Percentiles rank a stretch among this genome's conserved stretches.
Conservation (phyloP, 257 asterid species). For the Scutellaria galericulata region DNA sequence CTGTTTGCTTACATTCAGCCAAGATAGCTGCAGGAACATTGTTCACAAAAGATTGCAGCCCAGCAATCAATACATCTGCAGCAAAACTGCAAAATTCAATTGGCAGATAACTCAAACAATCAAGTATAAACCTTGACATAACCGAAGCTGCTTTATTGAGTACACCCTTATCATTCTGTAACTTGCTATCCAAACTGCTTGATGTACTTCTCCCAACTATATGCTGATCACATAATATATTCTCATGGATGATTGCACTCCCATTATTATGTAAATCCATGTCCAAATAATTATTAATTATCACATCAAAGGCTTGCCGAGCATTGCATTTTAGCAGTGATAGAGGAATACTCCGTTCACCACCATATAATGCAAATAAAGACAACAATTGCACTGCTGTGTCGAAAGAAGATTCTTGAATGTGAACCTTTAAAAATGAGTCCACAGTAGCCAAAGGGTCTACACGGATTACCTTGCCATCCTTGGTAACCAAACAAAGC, state of each 20-base stretch:
- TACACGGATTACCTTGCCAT: conserved; percentile 80
- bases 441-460: conserved; percentile 79
- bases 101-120: conserved; percentile 84
- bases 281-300: conserved; percentile 51
- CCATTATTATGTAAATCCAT: conserved; percentile 39
- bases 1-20: conserved; percentile 62
- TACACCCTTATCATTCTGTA: conserved; percentile 39
- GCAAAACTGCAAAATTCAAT: conserved; percentile 84
- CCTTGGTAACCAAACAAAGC: conserved; percentile 75
- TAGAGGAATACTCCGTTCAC: conserved; percentile 68
- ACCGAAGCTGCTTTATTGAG: conserved; percentile 44
- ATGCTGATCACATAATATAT: conserved; percentile 39
- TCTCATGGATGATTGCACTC: conserved; percentile 36
- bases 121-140: conserved; percentile 71
- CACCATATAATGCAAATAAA: conserved; percentile 79
- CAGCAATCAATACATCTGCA: conserved; percentile 78
- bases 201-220: conserved; percentile 34
- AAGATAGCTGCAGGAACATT: conserved; percentile 78
- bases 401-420: conserved; percentile 69
- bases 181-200: conserved; percentile 34
- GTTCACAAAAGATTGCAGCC: conserved; percentile 67
- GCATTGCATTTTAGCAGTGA: conserved; percentile 83
- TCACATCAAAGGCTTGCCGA: conserved; percentile 67
- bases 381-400: conserved; percentile 81
- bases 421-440: conserved; percentile 66